Percentiles rank a stretch among this genome's conserved stretches.
phyloP scores from a whole-genome alignment of 352 stramenopile species.

The Pythium biforme region DNA sequence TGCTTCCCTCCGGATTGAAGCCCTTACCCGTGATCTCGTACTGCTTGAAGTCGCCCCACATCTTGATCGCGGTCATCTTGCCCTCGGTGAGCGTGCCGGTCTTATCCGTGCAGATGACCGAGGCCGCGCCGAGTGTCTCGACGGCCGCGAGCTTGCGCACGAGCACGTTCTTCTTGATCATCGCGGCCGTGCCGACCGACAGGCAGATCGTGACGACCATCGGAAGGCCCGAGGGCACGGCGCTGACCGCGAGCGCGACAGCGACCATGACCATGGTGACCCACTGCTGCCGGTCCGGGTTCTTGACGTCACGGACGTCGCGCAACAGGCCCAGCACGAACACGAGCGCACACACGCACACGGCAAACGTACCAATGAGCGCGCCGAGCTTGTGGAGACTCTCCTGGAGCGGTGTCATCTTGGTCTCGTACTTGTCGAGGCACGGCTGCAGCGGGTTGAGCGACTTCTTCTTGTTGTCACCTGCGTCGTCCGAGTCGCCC shows the following conservation, averaged over 20 bases:
- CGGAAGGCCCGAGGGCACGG: conserved; percentile 73
- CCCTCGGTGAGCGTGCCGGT: conserved; percentile 93
- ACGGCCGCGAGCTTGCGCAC: conserved; percentile 86
- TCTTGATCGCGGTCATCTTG: conserved; percentile 80
- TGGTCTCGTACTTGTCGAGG: conserved; percentile 59
- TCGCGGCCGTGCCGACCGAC: conserved; percentile 64
- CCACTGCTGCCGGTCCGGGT: conserved; percentile 75
- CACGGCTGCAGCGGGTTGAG: conserved; percentile 54
- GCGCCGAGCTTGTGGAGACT: conserved; percentile 94
- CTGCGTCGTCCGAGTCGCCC: too few relatives aligned
- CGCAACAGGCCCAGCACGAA: conserved; percentile 84
- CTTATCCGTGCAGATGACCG: conserved; percentile 94
- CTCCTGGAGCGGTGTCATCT: conserved; percentile 89
- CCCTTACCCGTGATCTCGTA: conserved; percentile 67
- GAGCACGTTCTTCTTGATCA: conserved; percentile 77
- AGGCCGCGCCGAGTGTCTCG: conserved; percentile 86
- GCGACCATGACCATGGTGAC: conserved; percentile 95
- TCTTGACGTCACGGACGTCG: conserved; percentile 43
- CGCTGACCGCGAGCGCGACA: conserved; percentile 80
- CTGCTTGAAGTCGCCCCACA: conserved; percentile 69
- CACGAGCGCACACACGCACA: conserved; percentile 86
- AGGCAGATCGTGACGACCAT: conserved; percentile 85
- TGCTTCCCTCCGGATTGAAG: conserved; percentile 54
- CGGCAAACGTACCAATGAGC: conserved; percentile 82
- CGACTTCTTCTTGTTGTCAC: conserved; percentile 41